Conservation (phyloP, 331 rosid species). For the Arachis monticola region DNA sequence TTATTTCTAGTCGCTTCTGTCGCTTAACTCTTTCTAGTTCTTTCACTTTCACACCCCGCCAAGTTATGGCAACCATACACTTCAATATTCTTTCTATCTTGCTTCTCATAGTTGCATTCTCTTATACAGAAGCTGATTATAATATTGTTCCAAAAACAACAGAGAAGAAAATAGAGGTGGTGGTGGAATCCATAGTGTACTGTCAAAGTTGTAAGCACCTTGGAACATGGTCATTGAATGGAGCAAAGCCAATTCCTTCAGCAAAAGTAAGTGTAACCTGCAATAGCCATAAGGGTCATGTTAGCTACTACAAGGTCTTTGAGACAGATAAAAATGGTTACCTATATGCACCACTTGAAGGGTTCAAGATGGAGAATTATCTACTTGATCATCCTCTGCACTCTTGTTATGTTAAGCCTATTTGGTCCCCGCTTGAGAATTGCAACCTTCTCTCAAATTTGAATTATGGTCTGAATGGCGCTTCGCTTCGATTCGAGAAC, state of each 20-base stretch:
- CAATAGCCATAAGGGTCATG: constrained; percentile 67
- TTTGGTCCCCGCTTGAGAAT: constrained; percentile 65
- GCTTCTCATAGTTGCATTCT: constrained; percentile 49
- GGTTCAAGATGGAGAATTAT: constrained; percentile 59
- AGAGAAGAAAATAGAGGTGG: constrained; percentile 57
- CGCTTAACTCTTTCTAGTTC: constrained; percentile 36
- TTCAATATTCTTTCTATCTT: constrained; percentile 51
- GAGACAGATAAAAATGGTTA: constrained; percentile 73
- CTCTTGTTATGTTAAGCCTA: constrained; percentile 74
- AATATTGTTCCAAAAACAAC: constrained; percentile 26
- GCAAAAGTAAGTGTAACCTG: constrained; percentile 88
- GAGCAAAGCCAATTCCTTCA: constrained; percentile 67
- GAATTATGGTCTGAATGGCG: constrained; percentile 74
- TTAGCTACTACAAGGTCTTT: constrained; percentile 76
- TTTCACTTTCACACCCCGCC: constrained; percentile 8
- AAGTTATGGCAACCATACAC: constrained; percentile 63
- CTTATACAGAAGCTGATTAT: constrained; percentile 47
- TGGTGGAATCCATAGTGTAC: constrained; percentile 78
- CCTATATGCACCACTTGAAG: constrained; percentile 74
- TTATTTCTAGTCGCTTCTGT: constrained; percentile 28
- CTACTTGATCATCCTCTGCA: constrained; percentile 87
- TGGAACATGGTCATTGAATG: constrained; percentile 78
- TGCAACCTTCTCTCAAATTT: constrained; percentile 73
- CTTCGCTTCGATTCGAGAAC: constrained; percentile 70
- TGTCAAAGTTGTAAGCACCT: constrained; percentile 81